Evolutionary conservation across 805 yeast genomes (phyloP), one percentile per base, ranked within the genome.

Genomic region (Ogataea angusta): DNA sequence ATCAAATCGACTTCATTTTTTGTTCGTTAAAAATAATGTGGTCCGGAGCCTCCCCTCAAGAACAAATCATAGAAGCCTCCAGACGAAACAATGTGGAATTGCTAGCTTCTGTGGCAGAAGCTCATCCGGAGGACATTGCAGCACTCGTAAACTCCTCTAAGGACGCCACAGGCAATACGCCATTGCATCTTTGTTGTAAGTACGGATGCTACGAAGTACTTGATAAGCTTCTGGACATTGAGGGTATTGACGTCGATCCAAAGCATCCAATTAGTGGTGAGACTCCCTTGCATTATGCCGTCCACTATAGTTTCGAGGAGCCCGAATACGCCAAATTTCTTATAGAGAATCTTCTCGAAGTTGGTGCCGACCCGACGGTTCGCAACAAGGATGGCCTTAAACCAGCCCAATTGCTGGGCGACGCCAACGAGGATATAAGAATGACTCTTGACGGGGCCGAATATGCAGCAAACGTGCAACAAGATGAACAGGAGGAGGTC

Each of bases 231-330:
- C 69, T 91, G 45, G 97, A 91, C 60, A 81, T 83, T 40, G 95
- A 86, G 45, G 96, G 93, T 2, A 89, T 90, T 14, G 96, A 90
- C 51, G 80, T 90, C 22, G 96, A 93, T 60, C 93, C 96, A 1
- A 59, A 64, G 29, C 85, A 85, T 60, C 72, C 79, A 26, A 43
- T 74, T 21, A 83, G 82, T 38, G 90, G 89, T 27, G 90, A 86
- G 49, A 87, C 97, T 1, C 97, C 99, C 10, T 72, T 93, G 48
- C 98, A 91, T 63, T 66, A 76, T 46, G 95, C 96, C 5, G 95
- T 82, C 10, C 75, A 75, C 46, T 91, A 85, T 60, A 72, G 90
- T 10, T 68, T 70, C 33, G 80, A 78, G 18, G 96, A 91, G 56
- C 86, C 93, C 0, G 96, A 86, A 45, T 89, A 84, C 61, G 96